Conservation (phyloP, 495 filamentous ascomycete species). For the Penicillium goetzii region DNA sequence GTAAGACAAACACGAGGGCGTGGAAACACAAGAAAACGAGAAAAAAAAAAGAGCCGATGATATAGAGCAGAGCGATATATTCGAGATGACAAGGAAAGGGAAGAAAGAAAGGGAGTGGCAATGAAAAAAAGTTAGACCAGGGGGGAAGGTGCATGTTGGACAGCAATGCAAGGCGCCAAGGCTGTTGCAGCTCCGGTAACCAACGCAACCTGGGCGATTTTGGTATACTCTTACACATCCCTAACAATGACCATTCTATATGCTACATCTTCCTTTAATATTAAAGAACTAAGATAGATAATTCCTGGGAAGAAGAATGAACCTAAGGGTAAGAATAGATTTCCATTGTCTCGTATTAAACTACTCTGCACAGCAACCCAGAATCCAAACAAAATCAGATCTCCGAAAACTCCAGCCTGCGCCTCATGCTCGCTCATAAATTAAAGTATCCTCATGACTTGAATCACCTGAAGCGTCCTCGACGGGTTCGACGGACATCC, state of each 20-base stretch:
- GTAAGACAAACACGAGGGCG: slow-evolving; percentile 2
- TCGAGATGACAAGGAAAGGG: background rate
- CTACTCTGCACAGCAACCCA: slow-evolving; percentile 6
- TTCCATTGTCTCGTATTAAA: slow-evolving; percentile 5
- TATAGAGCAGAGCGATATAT: slow-evolving; percentile 1
- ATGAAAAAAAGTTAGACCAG: slow-evolving; percentile 16
- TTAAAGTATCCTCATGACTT: slow-evolving; percentile 9
- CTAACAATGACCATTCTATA: no score
- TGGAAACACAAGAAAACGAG: slow-evolving; percentile 1
- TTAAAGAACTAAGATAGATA: background rate
- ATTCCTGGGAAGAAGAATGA: background rate
- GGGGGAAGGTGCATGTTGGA: slow-evolving; percentile 4
- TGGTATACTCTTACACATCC: background rate
- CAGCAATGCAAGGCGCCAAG: slow-evolving; percentile 18
- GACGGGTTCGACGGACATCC: slow-evolving; percentile 45
- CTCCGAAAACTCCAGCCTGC: slow-evolving; percentile 21
- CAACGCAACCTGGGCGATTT: background rate
- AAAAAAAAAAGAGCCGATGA: slow-evolving; percentile 12
- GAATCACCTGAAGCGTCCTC: slow-evolving; percentile 42
- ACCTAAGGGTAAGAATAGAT: no score
- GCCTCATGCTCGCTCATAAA: slow-evolving; percentile 21
- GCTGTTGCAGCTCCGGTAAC: background rate
- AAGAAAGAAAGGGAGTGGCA: slow-evolving; percentile 5
- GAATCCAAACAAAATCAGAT: slow-evolving; percentile 7
- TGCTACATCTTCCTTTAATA: no score